Base-by-base conservation (phyloP, 2,329 filamentous ascomycete species). In the Colletotrichum godetiae region DNA sequence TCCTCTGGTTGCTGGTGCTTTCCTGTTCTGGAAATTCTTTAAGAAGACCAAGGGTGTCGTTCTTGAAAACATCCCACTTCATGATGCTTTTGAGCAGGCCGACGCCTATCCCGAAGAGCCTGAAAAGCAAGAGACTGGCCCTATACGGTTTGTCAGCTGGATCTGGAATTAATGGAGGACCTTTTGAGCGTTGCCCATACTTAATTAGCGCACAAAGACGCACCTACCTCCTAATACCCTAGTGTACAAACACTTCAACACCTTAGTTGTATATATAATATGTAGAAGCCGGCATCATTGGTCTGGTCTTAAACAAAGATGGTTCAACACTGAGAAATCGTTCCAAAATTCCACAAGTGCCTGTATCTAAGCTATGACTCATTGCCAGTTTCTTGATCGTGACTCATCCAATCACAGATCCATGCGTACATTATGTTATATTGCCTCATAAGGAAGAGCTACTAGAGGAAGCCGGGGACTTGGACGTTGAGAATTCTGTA, bases 11-110 rank as follows among this genome's bases (percentile, higher is more conserved):
- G 76, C 88, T 1, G 79, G 78, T 10, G 87, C 89, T 10, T 94
- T 88, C 76, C 74, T 87, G 13, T 86, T 89, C 58, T 94, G 92
- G 89, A 94, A 94, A 80, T 80, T 91, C 46, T 82, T 88, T 78
- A 93, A 92, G 79, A 88, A 89, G 75, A 92, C 92, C 0, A 88
- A 88, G 68, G 78, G 90, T 11, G 82, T 89, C 8, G 79, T 86
- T 0, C 79, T 92, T 5, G 80, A 84, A 12, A 83, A 86, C 5
- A 87, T 92, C 49, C 88, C 89, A 0, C 80, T 92, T 0, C 78
- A 81, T 1, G 85, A 87, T 10, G 89, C 89, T 0, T 84, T 92
- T 3, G 82, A 86, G 22, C 86, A 88, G 76, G 83, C 82, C 12
- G 84, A 86, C 12, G 74, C 79, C 24, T 77, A 78, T 56, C 75